These are phyloP conservation scores for Claviceps pazoutovae DNA, from an alignment of 2,329 filamentous ascomycete genomes.

Conservation along the genomic window DNA sequence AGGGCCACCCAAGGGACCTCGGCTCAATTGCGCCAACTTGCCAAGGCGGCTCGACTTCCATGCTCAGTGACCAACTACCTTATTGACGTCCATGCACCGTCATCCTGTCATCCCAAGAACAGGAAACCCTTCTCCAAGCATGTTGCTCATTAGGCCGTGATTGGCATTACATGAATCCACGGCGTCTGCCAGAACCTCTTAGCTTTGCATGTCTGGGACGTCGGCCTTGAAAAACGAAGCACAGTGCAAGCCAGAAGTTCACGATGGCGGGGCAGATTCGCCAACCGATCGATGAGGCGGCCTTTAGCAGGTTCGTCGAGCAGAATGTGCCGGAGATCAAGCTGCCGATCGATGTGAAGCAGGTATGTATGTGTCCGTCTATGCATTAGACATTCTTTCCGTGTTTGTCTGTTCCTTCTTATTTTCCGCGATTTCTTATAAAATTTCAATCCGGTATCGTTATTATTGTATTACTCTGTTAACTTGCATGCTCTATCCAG, in stretches of 20 bases:
- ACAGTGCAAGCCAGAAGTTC: neutral
- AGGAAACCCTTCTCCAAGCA: too few relatives aligned
- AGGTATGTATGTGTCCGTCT: slow-evolving; percentile 41
- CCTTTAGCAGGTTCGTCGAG: slow-evolving; percentile 66
- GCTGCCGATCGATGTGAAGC: slow-evolving; percentile 74
- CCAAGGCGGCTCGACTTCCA: too few relatives aligned
- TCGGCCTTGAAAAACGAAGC: too few relatives aligned
- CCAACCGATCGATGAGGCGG: slow-evolving; percentile 74
- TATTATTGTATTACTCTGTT: too few relatives aligned
- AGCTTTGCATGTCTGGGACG: too few relatives aligned
- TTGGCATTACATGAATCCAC: too few relatives aligned
- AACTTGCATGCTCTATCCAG: slow-evolving; percentile 27
- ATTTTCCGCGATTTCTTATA: neutral
- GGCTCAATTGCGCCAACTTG: neutral
- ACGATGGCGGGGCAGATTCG: slow-evolving; percentile 74
- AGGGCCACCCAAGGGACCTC: neutral
- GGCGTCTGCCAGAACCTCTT: too few relatives aligned
- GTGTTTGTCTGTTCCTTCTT: neutral
- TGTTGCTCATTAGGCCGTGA: too few relatives aligned
- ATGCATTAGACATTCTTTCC: neutral
- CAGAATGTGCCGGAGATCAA: slow-evolving; percentile 71
- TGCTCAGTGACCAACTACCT: too few relatives aligned
- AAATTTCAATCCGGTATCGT: neutral
- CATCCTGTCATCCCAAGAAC: too few relatives aligned
- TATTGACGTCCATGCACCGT: too few relatives aligned